These are phyloP conservation scores for Clohesyomyces aquaticus DNA, from an alignment of 495 filamentous ascomycete genomes.

Conservation along the genomic window DNA sequence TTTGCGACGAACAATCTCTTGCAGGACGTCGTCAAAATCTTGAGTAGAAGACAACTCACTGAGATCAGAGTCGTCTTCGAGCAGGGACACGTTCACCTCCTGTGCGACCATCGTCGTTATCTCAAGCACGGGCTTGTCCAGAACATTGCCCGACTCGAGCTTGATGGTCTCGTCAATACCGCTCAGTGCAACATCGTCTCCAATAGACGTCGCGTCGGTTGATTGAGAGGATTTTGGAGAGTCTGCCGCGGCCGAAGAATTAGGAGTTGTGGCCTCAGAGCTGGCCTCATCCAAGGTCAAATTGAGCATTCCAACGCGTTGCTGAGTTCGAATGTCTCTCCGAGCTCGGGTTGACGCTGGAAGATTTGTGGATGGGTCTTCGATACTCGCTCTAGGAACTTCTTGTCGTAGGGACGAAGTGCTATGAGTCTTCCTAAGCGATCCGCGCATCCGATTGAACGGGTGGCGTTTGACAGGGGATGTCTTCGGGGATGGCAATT, in stretches of 20 bases:
- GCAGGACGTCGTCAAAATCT: conserved; percentile 30
- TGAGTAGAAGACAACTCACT: conserved; percentile 30
- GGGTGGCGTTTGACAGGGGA: conserved; percentile 14
- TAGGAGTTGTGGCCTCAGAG: conserved; percentile 23
- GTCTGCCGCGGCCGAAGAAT: conserved; percentile 13
- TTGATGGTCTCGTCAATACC: conserved; percentile 13
- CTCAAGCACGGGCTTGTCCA: not conserved
- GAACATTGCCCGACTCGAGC: conserved; percentile 11
- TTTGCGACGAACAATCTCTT: conserved; percentile 30
- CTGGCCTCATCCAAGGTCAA: conserved; percentile 29
- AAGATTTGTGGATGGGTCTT: conserved; percentile 31
- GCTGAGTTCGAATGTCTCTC: conserved; percentile 28
- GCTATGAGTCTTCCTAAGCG: conserved; percentile 32
- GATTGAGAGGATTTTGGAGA: conserved; percentile 31
- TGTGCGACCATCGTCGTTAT: conserved; percentile 10
- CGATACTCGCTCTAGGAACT: conserved; percentile 36
- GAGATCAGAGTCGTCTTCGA: conserved; percentile 36
- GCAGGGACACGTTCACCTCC: conserved; percentile 1
- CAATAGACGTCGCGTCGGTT: conserved; percentile 37
- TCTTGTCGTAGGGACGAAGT: conserved; percentile 32
- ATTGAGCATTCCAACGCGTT: conserved; percentile 30
- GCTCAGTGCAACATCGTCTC: conserved; percentile 20
- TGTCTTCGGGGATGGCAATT: not conserved
- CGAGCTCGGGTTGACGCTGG: conserved; percentile 12
- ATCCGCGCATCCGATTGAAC: not conserved